Conservation (phyloP, 768 basidiomycete species). For the Leccinum incarnatum region DNA sequence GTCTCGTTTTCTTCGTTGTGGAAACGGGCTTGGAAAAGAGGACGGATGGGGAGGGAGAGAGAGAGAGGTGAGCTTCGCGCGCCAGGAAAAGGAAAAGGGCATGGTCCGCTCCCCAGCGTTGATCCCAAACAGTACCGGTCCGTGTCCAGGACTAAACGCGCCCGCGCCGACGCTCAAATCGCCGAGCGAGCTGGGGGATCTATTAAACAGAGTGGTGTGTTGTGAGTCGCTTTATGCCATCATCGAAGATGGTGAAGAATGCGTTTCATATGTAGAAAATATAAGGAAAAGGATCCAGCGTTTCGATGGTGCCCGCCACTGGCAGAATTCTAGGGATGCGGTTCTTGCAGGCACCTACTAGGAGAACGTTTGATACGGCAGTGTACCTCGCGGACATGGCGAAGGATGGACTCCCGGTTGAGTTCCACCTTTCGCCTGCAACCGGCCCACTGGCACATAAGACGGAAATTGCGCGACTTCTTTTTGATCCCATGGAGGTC, state of each 20-base stretch:
- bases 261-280: no score
- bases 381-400: slow-evolving; percentile 21
- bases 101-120: slow-evolving; percentile 30
- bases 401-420: slow-evolving; percentile 19
- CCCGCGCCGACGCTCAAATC: slow-evolving; percentile 27
- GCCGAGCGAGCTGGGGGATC: slow-evolving; percentile 36
- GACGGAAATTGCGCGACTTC: accelerated
- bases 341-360: neutral
- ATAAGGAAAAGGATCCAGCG: no score
- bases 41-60: no score
- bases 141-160: slow-evolving; percentile 28
- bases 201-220: slow-evolving; percentile 36
- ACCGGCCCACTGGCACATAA: slow-evolving; percentile 10
- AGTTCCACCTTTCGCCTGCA: slow-evolving; percentile 4
- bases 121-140: slow-evolving; percentile 29
- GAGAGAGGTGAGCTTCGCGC: no score
- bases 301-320: no score
- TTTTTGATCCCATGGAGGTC: slow-evolving; percentile 13
- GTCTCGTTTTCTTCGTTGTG: neutral
- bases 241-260: no score
- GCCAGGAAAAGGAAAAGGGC: neutral
- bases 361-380: slow-evolving; percentile 7
- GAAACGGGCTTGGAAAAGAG: no score
- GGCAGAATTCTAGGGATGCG: neutral
- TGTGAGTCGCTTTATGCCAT: no score